Evolutionary conservation across 129 eudicot genomes (phyloP).

Genomic region (Pulicaria dysenterica): DNA sequence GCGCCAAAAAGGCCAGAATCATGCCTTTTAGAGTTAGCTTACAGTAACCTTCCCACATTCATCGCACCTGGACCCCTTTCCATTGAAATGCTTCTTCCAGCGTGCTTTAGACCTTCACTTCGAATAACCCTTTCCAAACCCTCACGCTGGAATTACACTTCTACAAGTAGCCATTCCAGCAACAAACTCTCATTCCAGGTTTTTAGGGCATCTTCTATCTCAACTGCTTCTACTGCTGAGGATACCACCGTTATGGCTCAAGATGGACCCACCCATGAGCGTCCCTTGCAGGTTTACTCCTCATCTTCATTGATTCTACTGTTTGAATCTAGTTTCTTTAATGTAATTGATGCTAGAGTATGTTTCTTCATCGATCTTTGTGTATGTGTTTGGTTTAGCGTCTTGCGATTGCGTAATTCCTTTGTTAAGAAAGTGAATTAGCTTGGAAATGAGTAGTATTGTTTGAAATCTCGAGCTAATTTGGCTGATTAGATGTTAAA

Average conservation of each 20-base stretch:
- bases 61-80: conserved; percentile 26
- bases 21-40: background rate
- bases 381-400: conserved; percentile 6
- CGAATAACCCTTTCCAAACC: conserved; percentile 31
- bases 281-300: conserved; percentile 31
- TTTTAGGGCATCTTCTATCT: conserved; percentile 25
- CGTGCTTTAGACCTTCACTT: conserved; percentile 29
- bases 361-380: background rate
- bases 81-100: conserved; percentile 28
- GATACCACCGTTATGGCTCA: conserved; percentile 30
- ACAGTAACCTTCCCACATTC: conserved; percentile 7
- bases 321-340: background rate
- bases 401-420: background rate
- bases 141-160: conserved; percentile 19
- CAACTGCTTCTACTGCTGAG: conserved; percentile 32
- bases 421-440: background rate
- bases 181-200: background rate
- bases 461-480: background rate
- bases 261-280: conserved; percentile 17
- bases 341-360: background rate
- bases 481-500: background rate
- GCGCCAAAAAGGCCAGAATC: conserved; percentile 3
- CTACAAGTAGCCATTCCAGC: background rate
- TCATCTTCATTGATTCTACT: background rate
- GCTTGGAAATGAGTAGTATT: background rate